phyloP scores from a whole-genome alignment of 1,284 basidiomycete genomes.

The Agaricales sp. region DNA sequence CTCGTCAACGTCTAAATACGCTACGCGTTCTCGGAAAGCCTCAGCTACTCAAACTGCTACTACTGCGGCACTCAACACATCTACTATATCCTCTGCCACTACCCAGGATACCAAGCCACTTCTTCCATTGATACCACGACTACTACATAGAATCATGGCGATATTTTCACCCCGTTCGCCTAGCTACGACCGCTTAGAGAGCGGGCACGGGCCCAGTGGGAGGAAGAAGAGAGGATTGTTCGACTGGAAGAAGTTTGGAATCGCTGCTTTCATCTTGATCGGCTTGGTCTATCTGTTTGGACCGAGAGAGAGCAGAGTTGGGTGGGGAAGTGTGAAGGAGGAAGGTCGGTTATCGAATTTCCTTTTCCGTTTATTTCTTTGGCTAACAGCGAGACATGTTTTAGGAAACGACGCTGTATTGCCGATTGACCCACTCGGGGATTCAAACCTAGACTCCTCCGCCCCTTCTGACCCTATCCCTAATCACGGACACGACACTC shows the following conservation, averaged over 20 bases:
- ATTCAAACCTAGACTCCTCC: slow-evolving; percentile 1
- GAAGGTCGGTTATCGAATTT: slow-evolving; percentile 8
- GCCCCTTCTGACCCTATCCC: slow-evolving; percentile 5
- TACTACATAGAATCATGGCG: too few relatives aligned
- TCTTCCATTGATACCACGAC: too few relatives aligned
- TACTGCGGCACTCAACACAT: too few relatives aligned
- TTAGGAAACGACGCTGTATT: background rate
- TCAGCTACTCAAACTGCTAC: too few relatives aligned
- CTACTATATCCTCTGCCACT: too few relatives aligned
- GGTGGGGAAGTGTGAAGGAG: slow-evolving; percentile 17
- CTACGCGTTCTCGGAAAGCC: too few relatives aligned
- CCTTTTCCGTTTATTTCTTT: slow-evolving; percentile 14
- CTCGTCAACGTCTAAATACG: too few relatives aligned
- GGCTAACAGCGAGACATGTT: background rate
- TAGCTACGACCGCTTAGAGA: slow-evolving; percentile 56
- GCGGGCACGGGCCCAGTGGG: slow-evolving; percentile 39
- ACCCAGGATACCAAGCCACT: too few relatives aligned
- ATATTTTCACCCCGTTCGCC: slow-evolving; percentile 32
- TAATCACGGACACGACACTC: slow-evolving; percentile 3
- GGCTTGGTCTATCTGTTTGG: slow-evolving; percentile 55
- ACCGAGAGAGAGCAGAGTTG: slow-evolving; percentile 30
- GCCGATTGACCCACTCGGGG: background rate
- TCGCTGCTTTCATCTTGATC: slow-evolving; percentile 44
- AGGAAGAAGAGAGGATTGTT: slow-evolving; percentile 25
- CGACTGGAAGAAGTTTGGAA: slow-evolving; percentile 59